A percentile compares a stretch with the other conserved stretches of the same genome.
These are phyloP conservation scores for Cyberlindnera saturnus DNA, from an alignment of 805 yeast genomes.

Conservation along the genomic window DNA sequence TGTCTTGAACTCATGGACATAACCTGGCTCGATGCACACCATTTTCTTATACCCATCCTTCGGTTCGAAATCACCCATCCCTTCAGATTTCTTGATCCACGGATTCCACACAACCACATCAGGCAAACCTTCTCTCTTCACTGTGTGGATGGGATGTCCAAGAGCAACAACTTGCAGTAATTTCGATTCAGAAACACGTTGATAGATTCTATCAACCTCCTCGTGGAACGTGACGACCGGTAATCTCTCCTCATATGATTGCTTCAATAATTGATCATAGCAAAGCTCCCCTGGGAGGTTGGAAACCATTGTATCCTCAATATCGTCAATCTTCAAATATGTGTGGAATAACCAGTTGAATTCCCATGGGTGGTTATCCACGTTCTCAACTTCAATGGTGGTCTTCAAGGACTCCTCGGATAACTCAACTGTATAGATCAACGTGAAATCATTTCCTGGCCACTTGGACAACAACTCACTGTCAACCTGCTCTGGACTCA, in stretches of 20 bases:
- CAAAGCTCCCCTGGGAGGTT: conserved; percentile 71
- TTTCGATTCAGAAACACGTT: conserved; percentile 47
- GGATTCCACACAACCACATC: conserved; percentile 96
- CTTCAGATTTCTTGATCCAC: conserved; percentile 77
- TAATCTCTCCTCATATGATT: conserved; percentile 60
- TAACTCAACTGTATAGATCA: conserved; percentile 63
- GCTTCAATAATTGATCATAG: conserved; percentile 68
- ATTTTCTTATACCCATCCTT: conserved; percentile 75
- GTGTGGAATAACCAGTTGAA: conserved; percentile 97
- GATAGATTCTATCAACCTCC: conserved; percentile 84
- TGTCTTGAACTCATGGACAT: conserved; percentile 61
- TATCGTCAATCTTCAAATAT: conserved; percentile 68
- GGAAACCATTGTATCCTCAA: conserved; percentile 69
- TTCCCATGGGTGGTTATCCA: conserved; percentile 57
- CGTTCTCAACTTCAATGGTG: conserved; percentile 68
- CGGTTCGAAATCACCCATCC: conserved; percentile 87
- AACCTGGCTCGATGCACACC: conserved; percentile 95
- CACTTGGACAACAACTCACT: conserved; percentile 57
- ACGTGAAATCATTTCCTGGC: conserved; percentile 65
- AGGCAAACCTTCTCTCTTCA: conserved; percentile 56
- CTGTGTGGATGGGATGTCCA: conserved; percentile 65
- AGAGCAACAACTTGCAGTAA: conserved; percentile 61
- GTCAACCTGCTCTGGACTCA: conserved; percentile 79
- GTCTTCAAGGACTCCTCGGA: conserved; percentile 56
- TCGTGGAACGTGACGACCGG: conserved; percentile 63